phyloP scores from a whole-genome alignment of 1,284 basidiomycete genomes.

The Tilletiopsis washingtonensis region DNA sequence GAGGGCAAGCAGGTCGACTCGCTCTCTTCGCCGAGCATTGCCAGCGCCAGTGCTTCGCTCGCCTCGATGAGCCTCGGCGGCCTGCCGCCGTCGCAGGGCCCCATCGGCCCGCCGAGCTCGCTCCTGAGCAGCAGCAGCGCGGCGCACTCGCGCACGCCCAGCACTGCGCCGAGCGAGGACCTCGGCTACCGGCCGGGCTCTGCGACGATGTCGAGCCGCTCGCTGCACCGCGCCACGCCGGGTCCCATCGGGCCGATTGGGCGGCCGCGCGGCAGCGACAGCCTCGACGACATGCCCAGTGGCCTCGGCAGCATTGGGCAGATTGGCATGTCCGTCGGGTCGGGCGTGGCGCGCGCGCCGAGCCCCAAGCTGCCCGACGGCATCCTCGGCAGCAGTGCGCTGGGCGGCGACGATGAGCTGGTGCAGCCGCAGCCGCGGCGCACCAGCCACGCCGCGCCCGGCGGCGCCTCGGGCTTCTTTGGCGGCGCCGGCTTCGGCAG shows the following conservation, averaged over 20 bases:
- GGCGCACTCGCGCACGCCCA: neutral
- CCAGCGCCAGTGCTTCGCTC: neutral
- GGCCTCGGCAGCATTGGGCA: neutral
- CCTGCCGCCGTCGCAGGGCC: neutral
- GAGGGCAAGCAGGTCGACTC: neutral
- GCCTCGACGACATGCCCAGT: neutral
- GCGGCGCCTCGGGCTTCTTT: slow-evolving; percentile 22
- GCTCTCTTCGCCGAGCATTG: neutral
- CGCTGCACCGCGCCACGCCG: slow-evolving; percentile 3
- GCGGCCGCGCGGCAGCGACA: slow-evolving; percentile 11
- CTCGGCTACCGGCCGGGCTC: slow-evolving; percentile 3
- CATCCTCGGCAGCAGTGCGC: slow-evolving; percentile 44
- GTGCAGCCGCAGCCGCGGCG: slow-evolving; percentile 38
- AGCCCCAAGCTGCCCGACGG: slow-evolving; percentile 25
- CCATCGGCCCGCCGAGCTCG: neutral
- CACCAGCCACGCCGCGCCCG: slow-evolving; percentile 29
- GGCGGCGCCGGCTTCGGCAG: slow-evolving; percentile 11
- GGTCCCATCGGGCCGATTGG: slow-evolving; percentile 44
- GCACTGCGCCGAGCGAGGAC: slow-evolving; percentile 6
- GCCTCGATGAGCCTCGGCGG: neutral
- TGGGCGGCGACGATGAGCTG: slow-evolving; percentile 45
- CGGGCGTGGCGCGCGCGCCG: neutral
- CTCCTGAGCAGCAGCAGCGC: neutral
- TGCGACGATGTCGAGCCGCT: neutral
- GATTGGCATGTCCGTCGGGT: neutral